Conservation (phyloP, 2,329 filamentous ascomycete genomes). For the Penicillium vulpinum region DNA sequence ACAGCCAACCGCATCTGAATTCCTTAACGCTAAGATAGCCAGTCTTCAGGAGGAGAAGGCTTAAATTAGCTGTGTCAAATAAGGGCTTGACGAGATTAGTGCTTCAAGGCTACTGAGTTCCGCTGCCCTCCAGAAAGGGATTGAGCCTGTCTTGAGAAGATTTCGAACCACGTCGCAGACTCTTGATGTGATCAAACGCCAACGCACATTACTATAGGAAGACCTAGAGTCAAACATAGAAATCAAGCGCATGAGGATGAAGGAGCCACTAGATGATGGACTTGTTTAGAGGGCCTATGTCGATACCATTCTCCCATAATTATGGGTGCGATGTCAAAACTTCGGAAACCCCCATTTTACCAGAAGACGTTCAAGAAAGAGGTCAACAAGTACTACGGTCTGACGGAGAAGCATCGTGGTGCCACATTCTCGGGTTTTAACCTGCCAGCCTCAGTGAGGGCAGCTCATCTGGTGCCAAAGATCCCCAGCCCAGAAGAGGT, state of each 20-base stretch:
- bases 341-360: not conserved
- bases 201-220: slow-evolving; percentile 1
- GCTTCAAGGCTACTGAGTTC: not conserved
- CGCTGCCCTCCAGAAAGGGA: not conserved
- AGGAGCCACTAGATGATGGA: not conserved
- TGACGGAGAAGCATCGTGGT: too few relatives aligned
- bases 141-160: not conserved
- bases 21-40: slow-evolving; percentile 5
- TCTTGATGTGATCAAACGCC: slow-evolving; percentile 4
- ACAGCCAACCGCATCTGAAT: slow-evolving; percentile 1
- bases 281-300: slow-evolving; percentile 6
- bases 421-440: too few relatives aligned
- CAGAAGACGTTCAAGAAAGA: not conserved
- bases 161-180: slow-evolving; percentile 1
- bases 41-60: slow-evolving; percentile 1
- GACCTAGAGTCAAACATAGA: slow-evolving; percentile 4
- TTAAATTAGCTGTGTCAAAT: not conserved
- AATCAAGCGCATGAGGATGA: not conserved
- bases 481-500: too few relatives aligned
- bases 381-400: too few relatives aligned
- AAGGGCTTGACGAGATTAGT: not conserved
- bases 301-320: slow-evolving; percentile 2
- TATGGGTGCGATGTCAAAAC: slow-evolving; percentile 2
- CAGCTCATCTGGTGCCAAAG: too few relatives aligned
- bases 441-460: too few relatives aligned